Base-by-base conservation (phyloP, 257 asterid genomes). In the Solanum rostratum region DNA sequence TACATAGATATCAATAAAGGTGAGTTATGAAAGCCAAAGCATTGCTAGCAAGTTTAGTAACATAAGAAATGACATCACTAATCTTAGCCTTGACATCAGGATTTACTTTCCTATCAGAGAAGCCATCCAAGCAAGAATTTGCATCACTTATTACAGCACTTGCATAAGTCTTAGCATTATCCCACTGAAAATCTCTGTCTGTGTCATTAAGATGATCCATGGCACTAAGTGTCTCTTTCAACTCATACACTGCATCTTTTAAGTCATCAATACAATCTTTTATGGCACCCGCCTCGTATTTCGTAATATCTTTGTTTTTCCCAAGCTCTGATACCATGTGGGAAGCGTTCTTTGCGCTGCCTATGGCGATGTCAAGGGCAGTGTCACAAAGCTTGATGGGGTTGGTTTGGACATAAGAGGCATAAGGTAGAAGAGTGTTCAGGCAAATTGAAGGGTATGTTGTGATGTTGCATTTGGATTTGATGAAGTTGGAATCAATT, bases 71-170 rank as follows among this genome's bases (percentile, higher is more conserved):
- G 63, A 87, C 81, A 12, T 79, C 68, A 66, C 59, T 74, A 16
- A 95, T 91, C 88, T 85, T 85, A 74, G 46, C 86, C 91, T 62
- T 92, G 81, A 91, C 86, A n/a, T 0, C 14, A 27, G 85, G 14
- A 66, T 54, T 89, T 7, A 89, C 89, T 57, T 86, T 90, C 85
- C 88, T 53, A 4, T 29, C 92, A 6, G 86, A 46, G 10, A 91
- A 76, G 3, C 90, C 95, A 83, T 95, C 98, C 76, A 89, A 60
- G 84, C 98, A 95, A 6, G 97, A 91, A 49, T 92, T 97, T 4
- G 93, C 91, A 68, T 95, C 95, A n/a, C 94, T 90, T 29, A 93
- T 91, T 52, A 97, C 98, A 22, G 98, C 97, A 87, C 98, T 95
- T 10, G 92, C 97, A 83, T 90, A 91, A 6, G 97, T 95, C 89